Conservation (phyloP, 2,329 filamentous ascomycete species). For the Claviceps spartinae region DNA sequence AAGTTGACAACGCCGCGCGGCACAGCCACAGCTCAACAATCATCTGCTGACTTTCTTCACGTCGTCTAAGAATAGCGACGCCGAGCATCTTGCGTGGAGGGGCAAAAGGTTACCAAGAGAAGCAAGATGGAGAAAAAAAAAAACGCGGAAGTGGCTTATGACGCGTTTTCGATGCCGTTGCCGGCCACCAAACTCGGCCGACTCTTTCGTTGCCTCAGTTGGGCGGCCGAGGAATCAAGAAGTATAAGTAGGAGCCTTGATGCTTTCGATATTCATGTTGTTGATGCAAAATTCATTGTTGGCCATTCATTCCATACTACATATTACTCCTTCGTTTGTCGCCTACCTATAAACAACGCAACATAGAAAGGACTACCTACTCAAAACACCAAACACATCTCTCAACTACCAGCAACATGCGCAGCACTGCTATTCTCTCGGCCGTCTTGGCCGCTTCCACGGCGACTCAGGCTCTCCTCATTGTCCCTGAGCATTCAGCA, state of each 20-base stretch:
- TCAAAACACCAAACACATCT: background rate
- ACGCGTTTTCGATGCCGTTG: background rate
- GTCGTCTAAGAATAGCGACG: conserved; percentile 5
- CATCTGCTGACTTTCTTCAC: background rate
- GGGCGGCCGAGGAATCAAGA: background rate
- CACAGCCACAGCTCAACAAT: conserved; percentile 1
- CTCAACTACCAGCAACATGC: conserved; percentile 9
- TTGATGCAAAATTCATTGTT: background rate
- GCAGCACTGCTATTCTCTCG: conserved; percentile 7
- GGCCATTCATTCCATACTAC: background rate
- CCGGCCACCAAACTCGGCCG: background rate
- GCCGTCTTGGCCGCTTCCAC: conserved; percentile 8
- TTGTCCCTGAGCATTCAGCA: background rate
- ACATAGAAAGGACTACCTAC: too few relatives aligned
- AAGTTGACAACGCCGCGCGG: background rate
- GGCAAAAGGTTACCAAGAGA: background rate
- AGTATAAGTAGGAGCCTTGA: conserved; percentile 3
- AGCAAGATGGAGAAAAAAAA: background rate
- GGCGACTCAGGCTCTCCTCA: background rate
- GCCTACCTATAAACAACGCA: too few relatives aligned
- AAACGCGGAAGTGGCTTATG: background rate
- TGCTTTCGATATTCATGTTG: background rate
- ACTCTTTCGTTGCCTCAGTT: background rate
- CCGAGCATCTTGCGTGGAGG: background rate
- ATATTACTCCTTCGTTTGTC: background rate